These are phyloP conservation scores for Salix koriyanagi DNA, from an alignment of 345 rosid species.

Conservation along the genomic window DNA sequence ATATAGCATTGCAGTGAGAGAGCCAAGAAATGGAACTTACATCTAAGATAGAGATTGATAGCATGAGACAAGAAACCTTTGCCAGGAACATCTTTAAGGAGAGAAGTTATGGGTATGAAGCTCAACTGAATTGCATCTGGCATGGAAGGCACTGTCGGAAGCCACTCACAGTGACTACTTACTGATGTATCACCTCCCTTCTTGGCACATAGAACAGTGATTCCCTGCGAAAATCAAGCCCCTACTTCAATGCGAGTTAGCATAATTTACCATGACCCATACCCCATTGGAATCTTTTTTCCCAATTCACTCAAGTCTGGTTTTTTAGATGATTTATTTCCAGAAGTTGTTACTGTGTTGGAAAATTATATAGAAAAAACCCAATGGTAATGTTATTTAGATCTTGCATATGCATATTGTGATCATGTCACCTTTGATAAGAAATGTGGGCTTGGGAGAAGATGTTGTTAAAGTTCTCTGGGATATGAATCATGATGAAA, in stretches of 20 bases:
- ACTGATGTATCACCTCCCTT: conserved; percentile 67
- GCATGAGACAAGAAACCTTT: conserved; percentile 87
- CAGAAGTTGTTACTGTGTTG: neutral
- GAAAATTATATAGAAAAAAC: neutral
- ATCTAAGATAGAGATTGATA: conserved; percentile 87
- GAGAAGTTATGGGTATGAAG: conserved; percentile 88
- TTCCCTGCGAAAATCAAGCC: conserved; percentile 49
- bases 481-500: neutral
- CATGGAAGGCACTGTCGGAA: conserved; percentile 60
- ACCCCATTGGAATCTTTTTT: neutral
- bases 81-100: conserved; percentile 71
- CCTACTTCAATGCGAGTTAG: neutral
- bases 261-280: no score
- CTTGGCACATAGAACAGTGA: conserved; percentile 60
- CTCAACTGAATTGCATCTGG: conserved; percentile 72
- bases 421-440: neutral
- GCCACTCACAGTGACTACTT: conserved; percentile 78
- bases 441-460: neutral
- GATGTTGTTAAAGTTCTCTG: neutral
- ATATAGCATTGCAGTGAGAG: neutral
- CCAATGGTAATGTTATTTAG: neutral
- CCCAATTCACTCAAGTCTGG: neutral
- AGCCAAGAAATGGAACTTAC: conserved; percentile 33
- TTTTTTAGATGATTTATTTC: neutral
- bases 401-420: neutral